phyloP scores from a whole-genome alignment of 225 moss, liverwort and hornwort species.

The Physcomitrium patens region DNA sequence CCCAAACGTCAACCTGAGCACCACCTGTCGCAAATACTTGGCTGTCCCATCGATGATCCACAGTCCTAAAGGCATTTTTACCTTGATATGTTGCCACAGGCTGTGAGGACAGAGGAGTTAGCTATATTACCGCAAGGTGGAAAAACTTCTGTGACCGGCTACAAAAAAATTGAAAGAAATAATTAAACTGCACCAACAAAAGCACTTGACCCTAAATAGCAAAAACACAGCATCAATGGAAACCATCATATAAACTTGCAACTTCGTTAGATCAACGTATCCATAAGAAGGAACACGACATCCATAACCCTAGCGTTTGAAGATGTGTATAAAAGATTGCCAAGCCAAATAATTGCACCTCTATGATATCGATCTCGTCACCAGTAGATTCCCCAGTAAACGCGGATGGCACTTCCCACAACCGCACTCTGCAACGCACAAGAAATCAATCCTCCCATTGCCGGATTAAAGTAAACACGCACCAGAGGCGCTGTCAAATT shows the following conservation, averaged over 20 bases:
- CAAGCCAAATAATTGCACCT: slow-evolving; percentile 45
- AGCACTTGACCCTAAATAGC: no score
- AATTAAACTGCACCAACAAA: no score
- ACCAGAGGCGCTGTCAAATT: not conserved
- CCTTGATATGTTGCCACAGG: slow-evolving; percentile 85
- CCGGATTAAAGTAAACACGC: not conserved
- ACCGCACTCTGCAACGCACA: slow-evolving; percentile 65
- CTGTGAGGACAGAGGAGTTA: slow-evolving; percentile 44
- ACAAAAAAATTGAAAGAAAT: no score
- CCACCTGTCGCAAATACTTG: slow-evolving; percentile 86
- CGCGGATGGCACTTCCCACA: slow-evolving; percentile 82
- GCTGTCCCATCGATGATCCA: slow-evolving; percentile 90
- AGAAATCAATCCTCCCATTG: slow-evolving; percentile 19
- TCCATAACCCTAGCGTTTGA: no score
- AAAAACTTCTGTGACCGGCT: no score
- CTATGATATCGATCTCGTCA: slow-evolving; percentile 66
- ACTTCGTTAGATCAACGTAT: no score
- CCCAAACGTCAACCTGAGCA: slow-evolving; percentile 93
- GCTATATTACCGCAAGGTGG: no score
- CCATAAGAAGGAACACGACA: no score
- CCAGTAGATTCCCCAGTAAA: slow-evolving; percentile 63
- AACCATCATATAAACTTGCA: no score
- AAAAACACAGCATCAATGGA: no score
- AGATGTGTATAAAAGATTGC: no score
- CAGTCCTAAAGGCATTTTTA: slow-evolving; percentile 91